Percentiles rank a stretch among this genome's conserved stretches.
These are phyloP conservation scores for Coprinopsis marcescibilis DNA, from an alignment of 768 basidiomycete species.

Conservation along the genomic window DNA sequence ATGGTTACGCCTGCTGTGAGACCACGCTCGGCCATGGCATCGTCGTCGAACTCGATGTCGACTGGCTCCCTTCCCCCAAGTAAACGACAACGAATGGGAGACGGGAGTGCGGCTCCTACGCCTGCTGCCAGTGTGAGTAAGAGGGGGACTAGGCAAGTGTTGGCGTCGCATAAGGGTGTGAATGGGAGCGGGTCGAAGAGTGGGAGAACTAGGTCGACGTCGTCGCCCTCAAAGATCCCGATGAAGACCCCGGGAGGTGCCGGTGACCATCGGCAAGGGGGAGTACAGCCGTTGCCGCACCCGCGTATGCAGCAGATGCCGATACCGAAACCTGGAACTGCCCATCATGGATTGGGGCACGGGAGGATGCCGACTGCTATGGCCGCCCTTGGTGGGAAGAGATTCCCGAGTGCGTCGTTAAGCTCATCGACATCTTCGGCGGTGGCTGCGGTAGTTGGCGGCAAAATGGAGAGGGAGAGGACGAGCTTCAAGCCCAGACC, in stretches of 20 bases:
- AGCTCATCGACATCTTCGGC: constrained; percentile 12
- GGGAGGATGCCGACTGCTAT: constrained; percentile 35
- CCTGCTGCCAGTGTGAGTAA: too few species aligned
- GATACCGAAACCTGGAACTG: constrained; percentile 43
- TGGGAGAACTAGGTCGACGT: constrained; percentile 13
- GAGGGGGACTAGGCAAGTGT: too few species aligned
- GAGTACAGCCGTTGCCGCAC: constrained; percentile 21
- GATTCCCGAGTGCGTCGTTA: constrained; percentile 21
- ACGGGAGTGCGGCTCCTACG: constrained; percentile 21
- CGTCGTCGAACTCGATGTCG: constrained; percentile 23
- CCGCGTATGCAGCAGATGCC: constrained; percentile 29
- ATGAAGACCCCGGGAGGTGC: constrained; percentile 29
- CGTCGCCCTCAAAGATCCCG: constrained; percentile 49
- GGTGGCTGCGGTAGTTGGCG: constrained; percentile 26
- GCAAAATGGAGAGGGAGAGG: constrained; percentile 47
- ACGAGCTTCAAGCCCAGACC: constrained; percentile 81
- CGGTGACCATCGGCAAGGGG: constrained; percentile 33
- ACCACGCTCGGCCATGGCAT: constrained; percentile 38
- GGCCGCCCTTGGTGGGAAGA: constrained; percentile 16
- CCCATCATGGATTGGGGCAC: constrained; percentile 52
- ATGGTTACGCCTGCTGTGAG: constrained; percentile 62
- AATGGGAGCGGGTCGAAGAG: too few species aligned
- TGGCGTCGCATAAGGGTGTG: too few species aligned
- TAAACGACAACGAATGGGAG: constrained; percentile 57
- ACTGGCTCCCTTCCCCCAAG: constrained; percentile 57